These are phyloP conservation scores for Colletotrichum musicola DNA, from an alignment of 2,329 filamentous ascomycete genomes.

Conservation along the genomic window DNA sequence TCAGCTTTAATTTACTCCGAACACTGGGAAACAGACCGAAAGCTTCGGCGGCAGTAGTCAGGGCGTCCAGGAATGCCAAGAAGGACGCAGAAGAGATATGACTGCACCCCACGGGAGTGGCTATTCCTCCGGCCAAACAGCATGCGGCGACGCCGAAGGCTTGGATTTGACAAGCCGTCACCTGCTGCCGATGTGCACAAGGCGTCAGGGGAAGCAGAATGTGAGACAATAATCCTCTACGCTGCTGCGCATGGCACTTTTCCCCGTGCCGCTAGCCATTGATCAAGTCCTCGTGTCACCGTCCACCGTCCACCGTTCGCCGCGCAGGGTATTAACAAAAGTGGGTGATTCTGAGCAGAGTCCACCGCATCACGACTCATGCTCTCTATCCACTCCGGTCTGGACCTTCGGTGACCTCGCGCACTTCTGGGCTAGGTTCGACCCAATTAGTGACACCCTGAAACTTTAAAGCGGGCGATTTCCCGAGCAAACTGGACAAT, in stretches of 20 bases:
- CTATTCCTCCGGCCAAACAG: neutral
- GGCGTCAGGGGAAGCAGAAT: neutral
- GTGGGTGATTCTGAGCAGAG: neutral
- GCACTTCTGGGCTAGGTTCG: constrained; percentile 19
- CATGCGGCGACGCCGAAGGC: constrained; percentile 6
- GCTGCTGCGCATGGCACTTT: constrained; percentile 4
- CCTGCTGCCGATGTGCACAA: neutral
- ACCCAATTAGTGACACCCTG: constrained; percentile 17
- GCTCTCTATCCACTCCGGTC: constrained; percentile 22
- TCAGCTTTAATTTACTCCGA: constrained; percentile 6
- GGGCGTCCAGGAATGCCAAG: too few relatives aligned
- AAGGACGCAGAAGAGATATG: neutral
- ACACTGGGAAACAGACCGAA: neutral
- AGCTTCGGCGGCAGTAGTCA: neutral
- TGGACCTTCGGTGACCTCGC: constrained; percentile 7
- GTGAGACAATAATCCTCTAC: neutral
- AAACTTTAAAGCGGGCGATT: neutral
- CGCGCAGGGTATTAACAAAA: neutral
- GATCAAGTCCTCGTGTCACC: neutral
- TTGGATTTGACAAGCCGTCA: constrained; percentile 7
- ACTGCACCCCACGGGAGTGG: neutral
- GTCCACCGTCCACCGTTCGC: neutral
- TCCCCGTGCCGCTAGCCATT: neutral
- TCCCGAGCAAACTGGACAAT: constrained; percentile 1
- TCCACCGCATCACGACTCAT: constrained; percentile 17